phyloP scores from a whole-genome alignment of 2,329 filamentous ascomycete species.

The Sarocladium strictum region DNA sequence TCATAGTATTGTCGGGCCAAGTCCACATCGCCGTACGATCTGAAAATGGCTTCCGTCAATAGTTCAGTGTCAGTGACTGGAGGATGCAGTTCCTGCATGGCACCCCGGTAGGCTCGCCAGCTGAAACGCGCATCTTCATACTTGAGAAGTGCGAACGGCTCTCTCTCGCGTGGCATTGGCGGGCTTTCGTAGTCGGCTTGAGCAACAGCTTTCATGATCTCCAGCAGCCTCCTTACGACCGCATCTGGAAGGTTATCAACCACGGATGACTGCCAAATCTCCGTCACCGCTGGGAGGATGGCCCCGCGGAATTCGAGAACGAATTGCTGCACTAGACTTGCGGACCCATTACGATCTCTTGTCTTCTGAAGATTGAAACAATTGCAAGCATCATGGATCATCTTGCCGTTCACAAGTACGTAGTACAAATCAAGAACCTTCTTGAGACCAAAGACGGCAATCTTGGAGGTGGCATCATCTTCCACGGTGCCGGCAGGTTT shows the following conservation, averaged over 20 bases:
- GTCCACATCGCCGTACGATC: constrained; percentile 62
- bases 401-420: constrained; percentile 70
- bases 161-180: constrained; percentile 55
- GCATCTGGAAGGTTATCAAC: constrained; percentile 74
- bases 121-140: constrained; percentile 37
- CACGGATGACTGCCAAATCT: constrained; percentile 80
- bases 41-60: constrained; percentile 73
- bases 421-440: constrained; percentile 80
- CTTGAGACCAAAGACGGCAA: constrained; percentile 59
- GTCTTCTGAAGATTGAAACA: constrained; percentile 38
- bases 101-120: constrained; percentile 32
- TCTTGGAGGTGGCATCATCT: constrained; percentile 41
- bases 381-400: constrained; percentile 69
- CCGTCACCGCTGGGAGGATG: constrained; percentile 67
- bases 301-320: constrained; percentile 79
- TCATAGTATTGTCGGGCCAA: constrained; percentile 70
- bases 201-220: constrained; percentile 74
- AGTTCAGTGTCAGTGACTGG: constrained; percentile 48
- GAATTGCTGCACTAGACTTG: constrained; percentile 60
- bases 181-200: constrained; percentile 69
- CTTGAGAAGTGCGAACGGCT: constrained; percentile 36
- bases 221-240: constrained; percentile 73
- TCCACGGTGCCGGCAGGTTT: constrained; percentile 29
- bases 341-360: constrained; percentile 35
- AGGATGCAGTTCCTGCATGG: constrained; percentile 25